Evolutionary conservation across 1,139 yeast genomes (phyloP), one percentile per base, ranked within the genome.

Genomic region (Ogataea hybrid): DNA sequence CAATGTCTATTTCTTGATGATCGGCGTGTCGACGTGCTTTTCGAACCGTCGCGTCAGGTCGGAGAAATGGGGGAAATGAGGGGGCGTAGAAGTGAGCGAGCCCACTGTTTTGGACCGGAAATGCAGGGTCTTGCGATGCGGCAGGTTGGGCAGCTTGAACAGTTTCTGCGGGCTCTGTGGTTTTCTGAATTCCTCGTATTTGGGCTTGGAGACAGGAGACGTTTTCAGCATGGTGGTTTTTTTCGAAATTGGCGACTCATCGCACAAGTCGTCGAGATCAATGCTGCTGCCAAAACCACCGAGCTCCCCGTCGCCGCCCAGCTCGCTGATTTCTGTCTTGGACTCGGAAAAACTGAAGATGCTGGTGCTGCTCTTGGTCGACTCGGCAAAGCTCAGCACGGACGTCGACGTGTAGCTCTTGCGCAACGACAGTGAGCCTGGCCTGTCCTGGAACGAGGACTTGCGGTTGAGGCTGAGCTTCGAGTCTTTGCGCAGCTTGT

Each of bases 401-500:
- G 52, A 45, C 14, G 43, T 42, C 15, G 49, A 38, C 10, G 50
- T 42, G 28, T 37, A 49, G 37, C 47, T 41, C 30, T 42, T 48
- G 29, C 46, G 47, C 36, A 48, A 25, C 8, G 42, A 32, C 10
- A 42, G 30, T 14, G 39, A 25, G n/a, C 34, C 35, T 11, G 45
- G 37, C 2, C 31, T 31, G 7, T 43, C 37, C n/a, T 43, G 37
- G 35, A 41, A 36, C 12, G 56, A 52, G 35, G 32, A 44, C 32
- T 48, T 48, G 46, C 67, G 59, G 11, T 67, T 62, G 22, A 60
- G 49, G 23, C 59, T 65, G 49, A 73, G 63, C 57, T 79, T 80
- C 37, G 71, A 65, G 49, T 77, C 83, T 47, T 72, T 73, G 54
- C 92, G 74, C 51, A 88, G 81, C 57, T 77, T 74, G 56, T 75